Conservation (phyloP, 163 green algal genomes). For the Chloromonas sp. region DNA sequence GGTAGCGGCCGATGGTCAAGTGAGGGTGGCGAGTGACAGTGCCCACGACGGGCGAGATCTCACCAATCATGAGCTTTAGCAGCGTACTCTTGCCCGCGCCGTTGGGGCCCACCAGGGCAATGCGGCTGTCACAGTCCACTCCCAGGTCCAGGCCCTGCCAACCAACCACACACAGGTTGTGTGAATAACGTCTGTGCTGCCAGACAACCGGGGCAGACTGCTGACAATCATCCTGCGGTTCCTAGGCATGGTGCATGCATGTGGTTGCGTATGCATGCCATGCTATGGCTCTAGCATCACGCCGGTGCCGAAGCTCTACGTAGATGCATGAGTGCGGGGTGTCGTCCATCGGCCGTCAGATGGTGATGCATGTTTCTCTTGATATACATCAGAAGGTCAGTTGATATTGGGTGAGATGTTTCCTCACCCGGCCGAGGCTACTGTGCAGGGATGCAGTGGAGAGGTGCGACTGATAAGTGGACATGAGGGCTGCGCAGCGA, state of each 20-base stretch:
- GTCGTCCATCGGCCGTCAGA: background rate
- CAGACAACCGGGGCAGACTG: too few relatives aligned
- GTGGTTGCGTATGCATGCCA: too few relatives aligned
- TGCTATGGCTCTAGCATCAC: too few relatives aligned
- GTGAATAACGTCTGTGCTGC: too few relatives aligned
- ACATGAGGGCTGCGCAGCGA: background rate
- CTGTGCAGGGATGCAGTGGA: background rate
- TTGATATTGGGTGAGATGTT: background rate
- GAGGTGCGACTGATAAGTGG: background rate
- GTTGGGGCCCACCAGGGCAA: conserved; percentile 82
- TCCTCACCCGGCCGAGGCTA: background rate
- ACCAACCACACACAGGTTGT: too few relatives aligned
- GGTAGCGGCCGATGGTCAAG: conserved; percentile 87
- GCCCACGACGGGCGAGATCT: conserved; percentile 64
- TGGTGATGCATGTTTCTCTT: conserved; percentile 4
- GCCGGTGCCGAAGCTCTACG: too few relatives aligned
- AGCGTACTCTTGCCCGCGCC: conserved; percentile 82
- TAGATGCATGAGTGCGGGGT: too few relatives aligned
- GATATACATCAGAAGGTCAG: background rate
- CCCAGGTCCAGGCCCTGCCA: conserved; percentile 70
- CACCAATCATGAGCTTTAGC: conserved; percentile 83
- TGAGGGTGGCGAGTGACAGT: conserved; percentile 83
- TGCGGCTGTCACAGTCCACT: conserved; percentile 78
- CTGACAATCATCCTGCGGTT: too few relatives aligned
- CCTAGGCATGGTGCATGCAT: too few relatives aligned